A percentile compares a stretch with the other conserved stretches of the same genome.
Evolutionary conservation across 2,329 filamentous ascomycete species (phyloP).

Genomic region (Emergomyces africanus): DNA sequence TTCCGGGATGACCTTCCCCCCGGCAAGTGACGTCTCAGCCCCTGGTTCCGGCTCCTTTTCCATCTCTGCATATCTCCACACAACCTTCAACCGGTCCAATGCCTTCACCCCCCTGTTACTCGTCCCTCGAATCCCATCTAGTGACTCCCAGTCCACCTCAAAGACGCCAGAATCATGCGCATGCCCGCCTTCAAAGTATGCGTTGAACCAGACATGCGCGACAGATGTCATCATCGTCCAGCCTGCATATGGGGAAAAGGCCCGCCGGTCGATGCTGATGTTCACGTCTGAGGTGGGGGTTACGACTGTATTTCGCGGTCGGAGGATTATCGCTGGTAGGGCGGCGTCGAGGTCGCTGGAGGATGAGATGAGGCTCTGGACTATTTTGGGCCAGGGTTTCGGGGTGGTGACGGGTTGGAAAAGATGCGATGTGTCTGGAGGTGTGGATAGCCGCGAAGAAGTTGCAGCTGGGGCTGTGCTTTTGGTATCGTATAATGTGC

Average conservation of each 20-base stretch:
- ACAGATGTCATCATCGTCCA: slow-evolving; percentile 85
- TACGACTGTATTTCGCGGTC: slow-evolving; percentile 53
- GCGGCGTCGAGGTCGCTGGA: slow-evolving; percentile 29
- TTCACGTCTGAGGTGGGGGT: slow-evolving; percentile 78
- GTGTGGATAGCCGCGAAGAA: background rate
- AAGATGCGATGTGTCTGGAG: slow-evolving; percentile 7
- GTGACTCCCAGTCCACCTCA: slow-evolving; percentile 58
- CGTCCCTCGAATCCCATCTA: slow-evolving; percentile 93
- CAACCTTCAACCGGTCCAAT: slow-evolving; percentile 69
- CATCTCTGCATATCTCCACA: slow-evolving; percentile 52
- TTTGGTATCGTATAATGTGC: background rate
- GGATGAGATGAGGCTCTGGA: slow-evolving; percentile 25
- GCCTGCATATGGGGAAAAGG: slow-evolving; percentile 59
- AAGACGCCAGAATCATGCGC: slow-evolving; percentile 59
- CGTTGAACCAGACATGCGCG: slow-evolving; percentile 95
- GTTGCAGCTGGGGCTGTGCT: background rate
- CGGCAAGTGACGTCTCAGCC: slow-evolving; percentile 10
- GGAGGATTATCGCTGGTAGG: slow-evolving; percentile 65
- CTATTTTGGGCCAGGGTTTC: slow-evolving; percentile 10
- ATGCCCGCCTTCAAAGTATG: slow-evolving; percentile 75
- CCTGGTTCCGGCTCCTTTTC: slow-evolving; percentile 12
- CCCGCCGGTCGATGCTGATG: slow-evolving; percentile 76
- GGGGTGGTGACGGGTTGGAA: slow-evolving; percentile 10
- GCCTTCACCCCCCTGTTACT: slow-evolving; percentile 67
- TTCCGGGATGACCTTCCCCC: slow-evolving; percentile 44